Evolutionary conservation across 495 filamentous ascomycete species (phyloP), one percentile per base, ranked within the genome.

Genomic region (Bombardia bombarda): DNA sequence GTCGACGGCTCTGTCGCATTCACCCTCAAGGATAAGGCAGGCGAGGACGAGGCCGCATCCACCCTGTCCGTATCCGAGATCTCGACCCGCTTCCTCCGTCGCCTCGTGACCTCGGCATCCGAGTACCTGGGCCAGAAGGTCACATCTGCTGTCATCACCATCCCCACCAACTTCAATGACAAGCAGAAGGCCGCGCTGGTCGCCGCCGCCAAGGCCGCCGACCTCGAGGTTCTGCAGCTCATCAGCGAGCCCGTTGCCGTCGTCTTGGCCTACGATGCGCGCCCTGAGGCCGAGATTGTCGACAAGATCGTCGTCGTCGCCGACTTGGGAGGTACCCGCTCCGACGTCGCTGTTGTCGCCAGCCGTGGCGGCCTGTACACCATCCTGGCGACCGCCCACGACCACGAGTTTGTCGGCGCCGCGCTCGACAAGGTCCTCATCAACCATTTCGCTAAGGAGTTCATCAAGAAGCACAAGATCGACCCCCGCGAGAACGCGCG

Each of bases 391-490:
- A 94, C 90, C 24, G 79, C 82, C 12, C 92, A 98, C 65, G 92
- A 98, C 72, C 95, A 93, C 62, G 87, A 94, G 57, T 83, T 86
- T 45, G 78, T 82, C 37, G 92, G 92, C 52, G 65, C 75, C 19
- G 78, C 85, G 34, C 69, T 98, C 25, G 92, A 98, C 67, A 75
- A 90, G 56, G 80, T 93, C 26, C 74, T 98, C 35, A 84, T 95
- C 52, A 90, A 97, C 61, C 81, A 95, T 73, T 96, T 96, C 55
- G 84, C 92, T 45, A 97, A 98, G 75, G 92, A 96, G 63, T 98
- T 98, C 68, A 72, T 90, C 50, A 96, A 97, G 78, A 63, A 65
- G 52, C 88, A 93, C 71, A 69, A 90, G 63, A 77, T 73, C 36
- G 92, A 98, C 60, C 92, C 93, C 19, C 76, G 92, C 45, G 75